Evolutionary conservation across 78 protist genomes (phyloP).

Genomic region (Emiliania huxleyi): DNA sequence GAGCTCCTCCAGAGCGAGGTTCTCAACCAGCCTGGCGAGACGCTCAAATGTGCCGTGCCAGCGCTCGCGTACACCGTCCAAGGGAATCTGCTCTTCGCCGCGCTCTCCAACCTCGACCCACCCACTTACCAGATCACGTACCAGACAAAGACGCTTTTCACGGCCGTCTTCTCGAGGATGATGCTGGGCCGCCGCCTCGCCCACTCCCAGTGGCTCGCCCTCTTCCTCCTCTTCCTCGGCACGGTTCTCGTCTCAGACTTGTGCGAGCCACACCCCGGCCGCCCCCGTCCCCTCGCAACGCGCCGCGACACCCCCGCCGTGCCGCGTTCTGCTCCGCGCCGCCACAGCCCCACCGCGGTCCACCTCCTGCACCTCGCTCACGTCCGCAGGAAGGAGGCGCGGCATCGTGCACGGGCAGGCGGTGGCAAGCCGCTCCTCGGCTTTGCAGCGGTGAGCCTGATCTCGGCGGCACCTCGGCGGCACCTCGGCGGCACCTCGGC

Average conservation of each 20-base stretch:
- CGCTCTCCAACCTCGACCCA: constrained; percentile 65
- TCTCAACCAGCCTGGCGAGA: constrained; percentile 7
- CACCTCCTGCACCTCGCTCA: too few species aligned
- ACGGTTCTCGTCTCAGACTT: neutral
- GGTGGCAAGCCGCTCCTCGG: neutral
- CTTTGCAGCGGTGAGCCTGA: neutral
- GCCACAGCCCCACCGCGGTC: too few species aligned
- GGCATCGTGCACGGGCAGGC: too few species aligned
- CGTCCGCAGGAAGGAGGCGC: too few species aligned
- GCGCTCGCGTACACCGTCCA: constrained; percentile 67
- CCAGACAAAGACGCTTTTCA: constrained; percentile 1
- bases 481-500: too few species aligned
- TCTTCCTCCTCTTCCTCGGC: neutral
- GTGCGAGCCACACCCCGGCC: neutral
- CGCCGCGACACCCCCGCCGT: too few species aligned
- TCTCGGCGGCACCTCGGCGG: too few species aligned
- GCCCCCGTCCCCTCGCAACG: too few species aligned
- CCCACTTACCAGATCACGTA: constrained; percentile 41
- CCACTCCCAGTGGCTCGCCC: neutral
- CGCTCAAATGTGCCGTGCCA: constrained; percentile 56
- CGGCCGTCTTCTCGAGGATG: neutral
- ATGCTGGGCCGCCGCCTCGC: neutral
- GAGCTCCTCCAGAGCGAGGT: neutral
- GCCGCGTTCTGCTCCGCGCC: too few species aligned
- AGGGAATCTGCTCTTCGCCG: constrained; percentile 65